phyloP scores from a whole-genome alignment of 306 rosid species.

The barrel medic (Medicago truncatula) region DNA sequence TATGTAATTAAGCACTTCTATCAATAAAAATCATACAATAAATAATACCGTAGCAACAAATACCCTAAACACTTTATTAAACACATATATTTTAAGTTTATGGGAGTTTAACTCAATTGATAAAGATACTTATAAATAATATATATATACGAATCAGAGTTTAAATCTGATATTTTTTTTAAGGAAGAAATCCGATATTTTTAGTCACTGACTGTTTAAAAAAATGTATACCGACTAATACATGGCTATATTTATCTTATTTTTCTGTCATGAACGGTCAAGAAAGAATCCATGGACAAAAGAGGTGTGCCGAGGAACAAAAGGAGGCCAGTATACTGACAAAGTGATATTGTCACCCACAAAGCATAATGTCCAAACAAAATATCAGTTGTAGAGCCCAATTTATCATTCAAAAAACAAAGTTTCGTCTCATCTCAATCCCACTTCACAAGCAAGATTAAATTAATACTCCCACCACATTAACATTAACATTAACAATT shows the following conservation, averaged over 20 bases:
- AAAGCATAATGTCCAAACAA: background rate
- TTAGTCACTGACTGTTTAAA: too few species aligned
- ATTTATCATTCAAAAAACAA: background rate
- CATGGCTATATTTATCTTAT: background rate
- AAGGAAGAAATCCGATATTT: too few species aligned
- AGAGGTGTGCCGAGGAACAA: slow-evolving; percentile 16
- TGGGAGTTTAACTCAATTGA: too few species aligned
- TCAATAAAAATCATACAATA: too few species aligned
- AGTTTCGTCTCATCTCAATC: background rate
- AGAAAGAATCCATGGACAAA: slow-evolving; percentile 30
- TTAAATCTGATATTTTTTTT: too few species aligned
- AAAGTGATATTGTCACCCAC: slow-evolving; percentile 37
- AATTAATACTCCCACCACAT: background rate
- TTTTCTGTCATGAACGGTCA: background rate
- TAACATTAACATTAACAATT: background rate
- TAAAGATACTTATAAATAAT: too few species aligned
- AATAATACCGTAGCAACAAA: too few species aligned
- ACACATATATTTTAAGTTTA: too few species aligned
- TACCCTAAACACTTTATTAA: too few species aligned
- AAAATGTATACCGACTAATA: background rate
- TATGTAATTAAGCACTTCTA: too few species aligned
- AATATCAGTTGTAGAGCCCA: background rate
- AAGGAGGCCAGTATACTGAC: slow-evolving; percentile 24
- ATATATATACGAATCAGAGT: too few species aligned
- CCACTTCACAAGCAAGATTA: background rate